phyloP scores from a whole-genome alignment of 2,329 filamentous ascomycete genomes.

The Xylariales sp. region DNA sequence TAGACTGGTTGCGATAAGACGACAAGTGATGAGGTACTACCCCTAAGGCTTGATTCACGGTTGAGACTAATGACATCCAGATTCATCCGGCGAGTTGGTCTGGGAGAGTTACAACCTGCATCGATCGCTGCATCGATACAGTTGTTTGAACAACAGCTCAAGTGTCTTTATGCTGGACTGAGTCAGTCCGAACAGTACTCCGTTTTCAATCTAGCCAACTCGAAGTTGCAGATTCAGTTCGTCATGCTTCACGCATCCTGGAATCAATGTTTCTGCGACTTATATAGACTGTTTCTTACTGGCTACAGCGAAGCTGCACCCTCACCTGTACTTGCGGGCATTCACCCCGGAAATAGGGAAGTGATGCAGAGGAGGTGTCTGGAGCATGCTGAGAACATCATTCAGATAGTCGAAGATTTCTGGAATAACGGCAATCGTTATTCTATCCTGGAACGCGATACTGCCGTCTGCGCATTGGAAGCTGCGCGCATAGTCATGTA shows the following conservation, averaged over 20 bases:
- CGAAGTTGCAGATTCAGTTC: constrained; percentile 21
- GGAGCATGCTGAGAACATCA: constrained; percentile 33
- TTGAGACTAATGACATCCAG: constrained; percentile 12
- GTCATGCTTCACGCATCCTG: constrained; percentile 32
- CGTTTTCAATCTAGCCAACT: constrained; percentile 16
- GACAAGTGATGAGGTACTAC: constrained; percentile 24
- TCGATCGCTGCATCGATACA: constrained; percentile 20
- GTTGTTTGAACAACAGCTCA: constrained; percentile 22
- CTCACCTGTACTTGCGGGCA: constrained; percentile 20
- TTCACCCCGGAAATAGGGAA: constrained; percentile 23
- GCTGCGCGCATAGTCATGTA: constrained; percentile 34
- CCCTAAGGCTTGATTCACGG: not conserved
- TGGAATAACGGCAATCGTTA: constrained; percentile 18
- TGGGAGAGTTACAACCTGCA: constrained; percentile 21
- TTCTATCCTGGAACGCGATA: constrained; percentile 34
- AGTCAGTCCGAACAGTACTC: constrained; percentile 20
- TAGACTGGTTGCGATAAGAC: constrained; percentile 20
- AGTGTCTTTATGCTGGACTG: constrained; percentile 15
- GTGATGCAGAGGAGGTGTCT: constrained; percentile 29
- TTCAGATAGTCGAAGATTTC: constrained; percentile 28
- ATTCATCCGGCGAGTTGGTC: constrained; percentile 23
- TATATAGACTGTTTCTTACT: constrained; percentile 38
- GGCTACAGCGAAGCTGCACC: constrained; percentile 37
- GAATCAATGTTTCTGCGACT: constrained; percentile 38
- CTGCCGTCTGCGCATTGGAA: constrained; percentile 39